A percentile compares a stretch with the other conserved stretches of the same genome.
These are phyloP conservation scores for Polytrichum formosum DNA, from an alignment of 225 moss, liverwort and hornwort genomes.

Conservation along the genomic window DNA sequence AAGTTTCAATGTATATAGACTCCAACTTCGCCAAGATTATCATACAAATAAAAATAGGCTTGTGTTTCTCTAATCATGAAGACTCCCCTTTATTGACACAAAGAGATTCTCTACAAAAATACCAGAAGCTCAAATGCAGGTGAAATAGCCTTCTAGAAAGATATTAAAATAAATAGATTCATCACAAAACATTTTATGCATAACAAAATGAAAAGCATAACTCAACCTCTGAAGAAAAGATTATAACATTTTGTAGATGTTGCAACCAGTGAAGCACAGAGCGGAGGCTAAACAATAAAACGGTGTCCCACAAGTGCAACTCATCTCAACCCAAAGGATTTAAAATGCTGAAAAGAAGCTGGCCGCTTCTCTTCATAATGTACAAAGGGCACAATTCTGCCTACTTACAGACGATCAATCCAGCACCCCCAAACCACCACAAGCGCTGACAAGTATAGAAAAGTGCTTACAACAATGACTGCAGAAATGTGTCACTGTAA, in stretches of 20 bases:
- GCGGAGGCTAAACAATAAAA: neutral
- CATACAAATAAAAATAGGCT: too few species aligned
- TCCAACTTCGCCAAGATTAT: too few species aligned
- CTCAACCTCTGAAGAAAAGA: neutral
- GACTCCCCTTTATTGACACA: too few species aligned
- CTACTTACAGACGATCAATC: slow-evolving; percentile 30
- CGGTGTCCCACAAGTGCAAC: neutral
- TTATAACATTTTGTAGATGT: neutral
- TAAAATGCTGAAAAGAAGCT: slow-evolving; percentile 8
- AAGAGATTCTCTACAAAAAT: too few species aligned
- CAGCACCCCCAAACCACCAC: slow-evolving; percentile 14
- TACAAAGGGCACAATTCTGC: slow-evolving; percentile 35
- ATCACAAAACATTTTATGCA: neutral
- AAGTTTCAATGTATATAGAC: too few species aligned
- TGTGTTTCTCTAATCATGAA: too few species aligned
- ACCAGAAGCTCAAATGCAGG: too few species aligned
- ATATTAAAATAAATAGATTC: neutral
- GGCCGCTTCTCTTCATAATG: slow-evolving; percentile 25
- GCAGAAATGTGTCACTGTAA: slow-evolving; percentile 18
- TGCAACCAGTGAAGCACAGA: neutral
- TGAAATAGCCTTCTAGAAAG: neutral
- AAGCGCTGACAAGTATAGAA: slow-evolving; percentile 5
- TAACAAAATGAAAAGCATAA: neutral
- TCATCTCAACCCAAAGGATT: slow-evolving; percentile 3
- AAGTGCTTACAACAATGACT: slow-evolving; percentile 1